Evolutionary conservation across 352 stramenopile genomes (phyloP).

Genomic region (Phytophthora macrochlamydospora): DNA sequence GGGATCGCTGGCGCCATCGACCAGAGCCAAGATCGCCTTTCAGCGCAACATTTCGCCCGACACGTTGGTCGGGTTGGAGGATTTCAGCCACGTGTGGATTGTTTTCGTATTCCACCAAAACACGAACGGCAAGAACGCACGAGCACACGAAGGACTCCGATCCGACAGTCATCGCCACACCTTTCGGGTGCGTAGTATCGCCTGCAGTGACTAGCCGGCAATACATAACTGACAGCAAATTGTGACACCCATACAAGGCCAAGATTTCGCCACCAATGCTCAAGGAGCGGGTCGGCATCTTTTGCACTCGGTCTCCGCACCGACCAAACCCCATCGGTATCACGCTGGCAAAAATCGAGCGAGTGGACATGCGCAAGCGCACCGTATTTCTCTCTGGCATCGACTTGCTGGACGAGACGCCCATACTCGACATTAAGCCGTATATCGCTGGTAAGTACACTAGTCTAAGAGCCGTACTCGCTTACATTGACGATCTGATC

Average conservation of each 20-base stretch:
- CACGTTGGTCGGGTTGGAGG: conserved; percentile 67
- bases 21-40: conserved; percentile 73
- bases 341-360: conserved; percentile 89
- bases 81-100: conserved; percentile 91
- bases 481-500: not conserved
- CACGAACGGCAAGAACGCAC: conserved; percentile 85
- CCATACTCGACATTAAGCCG: conserved; percentile 98
- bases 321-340: conserved; percentile 96
- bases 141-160: conserved; percentile 63
- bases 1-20: conserved; percentile 75
- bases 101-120: conserved; percentile 92
- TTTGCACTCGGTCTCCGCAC: conserved; percentile 96
- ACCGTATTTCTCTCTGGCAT: conserved; percentile 86
- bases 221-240: not conserved
- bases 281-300: conserved; percentile 91
- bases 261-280: conserved; percentile 75
- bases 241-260: conserved; percentile 34
- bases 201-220: not conserved
- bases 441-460: conserved; percentile 88
- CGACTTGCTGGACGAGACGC: conserved; percentile 96
- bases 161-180: conserved; percentile 80
- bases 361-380: conserved; percentile 59
- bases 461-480: not conserved
- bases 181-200: conserved; percentile 37
- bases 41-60: conserved; percentile 82